phyloP scores from a whole-genome alignment of 495 filamentous ascomycete genomes.

The Lasiosphaeria hispida region DNA sequence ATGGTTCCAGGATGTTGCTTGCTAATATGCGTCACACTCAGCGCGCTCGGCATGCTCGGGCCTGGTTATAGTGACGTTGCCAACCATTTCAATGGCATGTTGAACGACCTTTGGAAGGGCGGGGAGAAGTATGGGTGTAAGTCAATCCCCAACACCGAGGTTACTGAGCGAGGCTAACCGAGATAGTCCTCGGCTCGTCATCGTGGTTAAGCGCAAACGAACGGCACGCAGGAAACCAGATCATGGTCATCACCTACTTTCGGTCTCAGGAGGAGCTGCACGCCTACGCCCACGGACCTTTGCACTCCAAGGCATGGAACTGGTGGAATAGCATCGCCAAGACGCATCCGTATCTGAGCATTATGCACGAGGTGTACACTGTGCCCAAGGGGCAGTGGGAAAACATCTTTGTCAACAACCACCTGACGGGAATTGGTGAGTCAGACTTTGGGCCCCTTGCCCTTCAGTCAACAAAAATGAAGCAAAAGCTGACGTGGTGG shows the following conservation, averaged over 20 bases:
- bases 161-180: not conserved
- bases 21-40: not conserved
- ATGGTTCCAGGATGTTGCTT: not conserved
- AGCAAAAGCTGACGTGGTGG: not conserved
- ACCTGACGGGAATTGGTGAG: slow-evolving; percentile 12
- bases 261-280: slow-evolving; percentile 43
- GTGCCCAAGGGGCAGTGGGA: slow-evolving; percentile 14
- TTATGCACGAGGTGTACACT: slow-evolving; percentile 16
- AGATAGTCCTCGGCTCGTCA: slow-evolving; percentile 19
- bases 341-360: slow-evolving; percentile 11
- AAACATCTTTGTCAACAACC: slow-evolving; percentile 15
- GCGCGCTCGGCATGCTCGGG: slow-evolving; percentile 3
- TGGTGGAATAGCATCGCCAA: slow-evolving; percentile 31
- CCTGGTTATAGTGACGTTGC: not conserved
- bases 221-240: slow-evolving; percentile 31
- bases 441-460: not conserved
- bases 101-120: not conserved
- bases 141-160: not conserved
- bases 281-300: slow-evolving; percentile 42
- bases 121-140: slow-evolving; percentile 10
- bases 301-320: slow-evolving; percentile 42
- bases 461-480: not conserved
- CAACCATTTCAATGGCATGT: not conserved
- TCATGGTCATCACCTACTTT: slow-evolving; percentile 46
- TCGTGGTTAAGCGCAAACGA: slow-evolving; percentile 24